Evolutionary conservation across 805 yeast species (phyloP), one percentile per base, ranked within the genome.

Genomic region (Cyberlindnera veronae): DNA sequence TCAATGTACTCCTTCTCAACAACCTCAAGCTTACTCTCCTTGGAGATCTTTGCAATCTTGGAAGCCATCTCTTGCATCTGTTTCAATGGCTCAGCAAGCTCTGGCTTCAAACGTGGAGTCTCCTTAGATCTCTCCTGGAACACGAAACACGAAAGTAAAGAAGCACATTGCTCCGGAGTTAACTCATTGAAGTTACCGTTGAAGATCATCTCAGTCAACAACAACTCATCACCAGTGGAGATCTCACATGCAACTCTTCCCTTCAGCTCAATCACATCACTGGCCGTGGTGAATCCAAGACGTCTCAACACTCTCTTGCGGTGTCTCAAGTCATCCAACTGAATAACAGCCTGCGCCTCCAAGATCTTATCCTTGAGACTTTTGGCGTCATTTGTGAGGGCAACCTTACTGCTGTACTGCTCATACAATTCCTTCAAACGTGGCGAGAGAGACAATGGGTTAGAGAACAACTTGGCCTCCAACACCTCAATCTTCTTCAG

Each of bases 231-330:
- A 44, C 96, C 97, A 17, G 95, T 84, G 53, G 91, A 81, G 53
- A 91, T 91, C 57, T 91, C 97, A 64, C 98, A 91, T 1, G 96
- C 97, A 41, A 93, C 98, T 60, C 98, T 77, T 41, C 99, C 99
- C 64, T 93, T 93, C 55, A 93, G 72, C 61, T 93, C 97, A 48
- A 93, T 95, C 46, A 93, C 82, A 62, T 93, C 99, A 48, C 77
- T 74, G 39, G 80, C 81, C 3, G 95, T 82, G 29, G 90, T 82
- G 67, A 93, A 93, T 0, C 93, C 97, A 28, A 93, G 74, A 57
- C 96, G 79, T 62, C 98, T 79, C 53, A 93, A 69, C 2, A 95
- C 98, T 55, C 98, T 75, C 62, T 89, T 91, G 55, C 99, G 82
- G 58, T 86, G 87, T 61, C 85, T 88, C 57, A 93, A 72, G 61